Evolutionary conservation across 2,329 filamentous ascomycete genomes (phyloP).

Genomic region (Apiospora marii): DNA sequence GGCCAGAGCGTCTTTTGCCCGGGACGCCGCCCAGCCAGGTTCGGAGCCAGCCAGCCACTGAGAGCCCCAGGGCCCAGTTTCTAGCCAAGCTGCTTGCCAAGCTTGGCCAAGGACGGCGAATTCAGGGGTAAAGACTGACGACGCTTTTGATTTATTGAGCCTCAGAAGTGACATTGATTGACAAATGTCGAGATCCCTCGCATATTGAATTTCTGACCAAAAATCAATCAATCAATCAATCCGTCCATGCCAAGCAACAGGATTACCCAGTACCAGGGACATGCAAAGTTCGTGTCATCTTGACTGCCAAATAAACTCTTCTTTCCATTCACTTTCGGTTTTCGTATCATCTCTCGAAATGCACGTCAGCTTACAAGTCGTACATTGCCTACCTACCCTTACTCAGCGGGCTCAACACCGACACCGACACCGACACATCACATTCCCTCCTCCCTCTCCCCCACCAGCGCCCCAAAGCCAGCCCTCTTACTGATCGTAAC

Average conservation of each 20-base stretch:
- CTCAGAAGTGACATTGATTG: neutral
- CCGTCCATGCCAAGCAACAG: neutral
- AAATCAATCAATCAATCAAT: neutral
- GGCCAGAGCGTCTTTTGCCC: constrained; percentile 1
- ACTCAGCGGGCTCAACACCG: constrained; percentile 9
- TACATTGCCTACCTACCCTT: neutral
- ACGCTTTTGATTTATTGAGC: neutral
- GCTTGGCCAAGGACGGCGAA: neutral
- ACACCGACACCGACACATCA: neutral
- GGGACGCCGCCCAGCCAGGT: neutral
- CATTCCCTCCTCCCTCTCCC: neutral
- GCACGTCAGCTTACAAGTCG: constrained; percentile 17
- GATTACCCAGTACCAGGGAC: neutral
- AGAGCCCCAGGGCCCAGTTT: neutral
- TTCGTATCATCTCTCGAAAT: neutral
- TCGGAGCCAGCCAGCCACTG: constrained; percentile 10
- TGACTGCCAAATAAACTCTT: neutral
- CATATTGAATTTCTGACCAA: no score
- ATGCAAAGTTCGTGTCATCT: neutral
- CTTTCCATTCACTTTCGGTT: neutral
- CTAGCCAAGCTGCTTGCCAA: neutral
- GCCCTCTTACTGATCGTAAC: neutral
- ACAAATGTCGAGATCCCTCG: neutral
- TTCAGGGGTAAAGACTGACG: constrained; percentile 17
- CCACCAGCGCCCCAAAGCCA: neutral